These are phyloP conservation scores for Sutorius australiensis DNA, from an alignment of 768 basidiomycete genomes.

Conservation along the genomic window DNA sequence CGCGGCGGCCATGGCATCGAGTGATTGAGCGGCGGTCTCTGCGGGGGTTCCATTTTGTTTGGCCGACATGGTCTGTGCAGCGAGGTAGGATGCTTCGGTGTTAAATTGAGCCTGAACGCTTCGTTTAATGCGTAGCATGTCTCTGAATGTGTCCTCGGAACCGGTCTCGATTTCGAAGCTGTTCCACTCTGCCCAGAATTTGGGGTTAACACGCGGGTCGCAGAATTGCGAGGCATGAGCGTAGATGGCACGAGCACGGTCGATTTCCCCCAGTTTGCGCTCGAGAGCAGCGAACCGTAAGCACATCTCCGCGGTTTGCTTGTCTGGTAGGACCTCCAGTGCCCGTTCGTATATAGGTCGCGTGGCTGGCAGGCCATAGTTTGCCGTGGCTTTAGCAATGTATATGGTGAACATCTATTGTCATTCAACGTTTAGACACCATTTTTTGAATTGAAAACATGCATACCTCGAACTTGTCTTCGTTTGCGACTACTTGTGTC, in stretches of 20 bases:
- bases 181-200: conserved; percentile 98
- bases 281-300: conserved; percentile 93
- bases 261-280: conserved; percentile 97
- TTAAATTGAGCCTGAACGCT: conserved; percentile 99
- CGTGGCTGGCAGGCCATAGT: conserved; percentile 94
- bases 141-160: conserved; percentile 96
- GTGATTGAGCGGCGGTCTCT: conserved; percentile 39
- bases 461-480: conserved; percentile 91
- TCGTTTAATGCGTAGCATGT: conserved; percentile 93
- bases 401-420: conserved; percentile 91
- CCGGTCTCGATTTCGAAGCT: conserved; percentile 97
- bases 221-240: conserved; percentile 99
- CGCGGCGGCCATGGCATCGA: conserved; percentile 86
- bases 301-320: conserved; percentile 96
- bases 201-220: conserved; percentile 86
- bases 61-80: conserved; percentile 81
- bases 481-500: conserved; percentile 76
- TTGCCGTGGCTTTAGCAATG: conserved; percentile 93
- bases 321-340: conserved; percentile 87
- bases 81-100: conserved; percentile 90
- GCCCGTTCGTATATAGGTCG: conserved; percentile 96
- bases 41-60: conserved; percentile 49
- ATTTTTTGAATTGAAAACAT: background rate
- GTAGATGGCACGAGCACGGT: conserved; percentile 93
- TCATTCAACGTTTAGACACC: conserved; percentile 4